Evolutionary conservation across 2,329 filamentous ascomycete genomes (phyloP).

Genomic region (Alternaria sp.): DNA sequence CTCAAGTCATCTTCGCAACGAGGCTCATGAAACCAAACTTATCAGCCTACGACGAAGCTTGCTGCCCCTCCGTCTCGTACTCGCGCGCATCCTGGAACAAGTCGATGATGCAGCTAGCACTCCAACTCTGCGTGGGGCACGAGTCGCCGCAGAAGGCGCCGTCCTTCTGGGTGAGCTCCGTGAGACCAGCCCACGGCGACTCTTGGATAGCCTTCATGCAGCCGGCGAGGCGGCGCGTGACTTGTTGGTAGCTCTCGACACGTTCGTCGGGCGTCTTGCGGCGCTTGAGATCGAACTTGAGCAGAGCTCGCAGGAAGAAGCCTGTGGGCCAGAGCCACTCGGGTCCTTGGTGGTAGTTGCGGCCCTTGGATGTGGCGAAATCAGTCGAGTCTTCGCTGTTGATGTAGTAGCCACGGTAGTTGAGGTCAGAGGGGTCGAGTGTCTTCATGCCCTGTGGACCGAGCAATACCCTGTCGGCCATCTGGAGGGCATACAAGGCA

Average conservation of each 20-base stretch:
- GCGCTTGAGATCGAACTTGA: conserved; percentile 85
- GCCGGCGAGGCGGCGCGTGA: conserved; percentile 79
- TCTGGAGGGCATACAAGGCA: conserved; percentile 77
- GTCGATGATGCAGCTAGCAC: conserved; percentile 90
- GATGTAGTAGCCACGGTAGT: conserved; percentile 93
- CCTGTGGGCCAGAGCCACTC: conserved; percentile 99
- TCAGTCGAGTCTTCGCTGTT: conserved; percentile 93
- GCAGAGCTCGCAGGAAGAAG: conserved; percentile 88
- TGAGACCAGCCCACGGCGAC: conserved; percentile 86
- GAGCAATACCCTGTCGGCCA: conserved; percentile 79
- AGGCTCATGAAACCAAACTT: neutral
- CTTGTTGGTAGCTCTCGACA: conserved; percentile 91
- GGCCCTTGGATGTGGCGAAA: conserved; percentile 89
- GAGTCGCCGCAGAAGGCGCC: conserved; percentile 87
- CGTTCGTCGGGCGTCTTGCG: conserved; percentile 70
- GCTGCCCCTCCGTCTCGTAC: conserved; percentile 28
- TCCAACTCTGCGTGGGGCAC: conserved; percentile 97
- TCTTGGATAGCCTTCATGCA: conserved; percentile 85
- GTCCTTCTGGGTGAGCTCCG: conserved; percentile 90
- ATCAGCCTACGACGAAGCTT: neutral
- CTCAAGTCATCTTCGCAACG: neutral
- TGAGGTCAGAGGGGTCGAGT: conserved; percentile 86
- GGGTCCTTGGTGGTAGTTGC: conserved; percentile 97
- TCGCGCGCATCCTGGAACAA: conserved; percentile 84
- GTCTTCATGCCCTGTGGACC: conserved; percentile 96